These are phyloP conservation scores for Miscanthus sacchariflorus DNA, from an alignment of 202 grass and related monocot species.

Conservation along the genomic window DNA sequence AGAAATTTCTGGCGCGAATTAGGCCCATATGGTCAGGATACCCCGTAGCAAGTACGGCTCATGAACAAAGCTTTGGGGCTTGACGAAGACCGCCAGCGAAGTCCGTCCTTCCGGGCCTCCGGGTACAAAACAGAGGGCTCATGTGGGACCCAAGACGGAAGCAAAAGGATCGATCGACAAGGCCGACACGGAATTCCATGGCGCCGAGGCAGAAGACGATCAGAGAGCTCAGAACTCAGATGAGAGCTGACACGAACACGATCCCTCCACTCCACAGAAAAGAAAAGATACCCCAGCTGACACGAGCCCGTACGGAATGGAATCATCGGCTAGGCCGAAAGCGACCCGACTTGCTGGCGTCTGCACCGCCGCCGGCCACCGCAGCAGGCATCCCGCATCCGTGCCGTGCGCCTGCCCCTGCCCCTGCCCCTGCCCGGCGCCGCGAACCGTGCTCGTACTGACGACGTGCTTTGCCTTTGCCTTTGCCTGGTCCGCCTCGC, in stretches of 20 bases:
- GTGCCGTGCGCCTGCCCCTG: not conserved
- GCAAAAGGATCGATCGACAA: not conserved
- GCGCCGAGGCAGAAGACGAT: not conserved
- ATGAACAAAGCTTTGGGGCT: not conserved
- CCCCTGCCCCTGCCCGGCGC: not conserved
- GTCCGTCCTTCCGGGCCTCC: not conserved
- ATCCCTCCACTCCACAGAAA: not conserved
- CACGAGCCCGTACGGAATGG: conserved; percentile 21
- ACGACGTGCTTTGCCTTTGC: not conserved
- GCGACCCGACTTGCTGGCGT: not conserved
- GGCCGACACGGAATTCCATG: not conserved
- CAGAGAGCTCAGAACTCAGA: not conserved
- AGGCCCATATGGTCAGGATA: not conserved
- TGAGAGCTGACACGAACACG: not conserved
- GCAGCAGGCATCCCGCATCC: not conserved
- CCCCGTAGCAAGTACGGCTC: not conserved
- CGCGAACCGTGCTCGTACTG: not conserved
- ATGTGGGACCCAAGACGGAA: not conserved
- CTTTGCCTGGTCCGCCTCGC: not conserved
- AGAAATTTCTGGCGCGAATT: no score
- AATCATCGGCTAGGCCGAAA: conserved; percentile 18
- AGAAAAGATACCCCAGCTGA: not conserved
- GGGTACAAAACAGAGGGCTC: not conserved
- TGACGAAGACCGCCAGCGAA: not conserved
- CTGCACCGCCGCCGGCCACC: not conserved